phyloP scores from a whole-genome alignment of 441 rosid genomes.

The Viola pubescens region DNA sequence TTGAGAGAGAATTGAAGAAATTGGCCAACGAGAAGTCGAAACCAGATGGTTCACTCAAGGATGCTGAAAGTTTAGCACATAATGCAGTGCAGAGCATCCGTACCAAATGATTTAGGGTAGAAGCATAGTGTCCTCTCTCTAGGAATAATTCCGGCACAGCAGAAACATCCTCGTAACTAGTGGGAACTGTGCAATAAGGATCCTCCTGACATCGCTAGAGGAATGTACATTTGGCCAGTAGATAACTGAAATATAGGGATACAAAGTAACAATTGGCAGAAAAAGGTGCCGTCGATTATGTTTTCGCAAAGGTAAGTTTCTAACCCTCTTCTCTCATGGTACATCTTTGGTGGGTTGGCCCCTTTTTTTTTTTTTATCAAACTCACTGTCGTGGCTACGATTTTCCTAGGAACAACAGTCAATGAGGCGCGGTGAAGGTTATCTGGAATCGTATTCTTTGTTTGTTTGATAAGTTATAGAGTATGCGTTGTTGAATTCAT shows the following conservation, averaged over 20 bases:
- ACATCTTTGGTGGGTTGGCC: too few relatives aligned
- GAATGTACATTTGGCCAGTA: neutral
- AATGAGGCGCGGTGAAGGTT: too few relatives aligned
- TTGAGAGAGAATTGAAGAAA: constrained; percentile 61
- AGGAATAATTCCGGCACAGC: constrained; percentile 1
- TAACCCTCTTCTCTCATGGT: too few relatives aligned
- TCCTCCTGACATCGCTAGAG: neutral
- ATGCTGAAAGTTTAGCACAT: constrained; percentile 19
- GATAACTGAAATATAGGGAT: neutral
- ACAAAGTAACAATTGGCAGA: too few relatives aligned
- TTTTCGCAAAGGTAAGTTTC: too few relatives aligned
- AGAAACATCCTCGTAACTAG: neutral
- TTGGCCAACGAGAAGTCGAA: constrained; percentile 42
- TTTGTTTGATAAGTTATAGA: too few relatives aligned
- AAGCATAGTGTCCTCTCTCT: neutral
- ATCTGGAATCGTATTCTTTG: too few relatives aligned
- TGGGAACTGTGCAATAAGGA: neutral
- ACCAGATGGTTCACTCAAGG: constrained; percentile 29
- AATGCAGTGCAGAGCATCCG: constrained; percentile 19
- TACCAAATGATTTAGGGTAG: constrained; percentile 19
- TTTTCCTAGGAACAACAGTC: too few relatives aligned
- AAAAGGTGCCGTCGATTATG: too few relatives aligned
- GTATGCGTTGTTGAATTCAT: too few relatives aligned
- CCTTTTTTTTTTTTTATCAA: too few relatives aligned
- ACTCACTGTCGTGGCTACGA: too few relatives aligned